Conservation (phyloP, 352 stramenopile genomes). For the Pythium dissimile region DNA sequence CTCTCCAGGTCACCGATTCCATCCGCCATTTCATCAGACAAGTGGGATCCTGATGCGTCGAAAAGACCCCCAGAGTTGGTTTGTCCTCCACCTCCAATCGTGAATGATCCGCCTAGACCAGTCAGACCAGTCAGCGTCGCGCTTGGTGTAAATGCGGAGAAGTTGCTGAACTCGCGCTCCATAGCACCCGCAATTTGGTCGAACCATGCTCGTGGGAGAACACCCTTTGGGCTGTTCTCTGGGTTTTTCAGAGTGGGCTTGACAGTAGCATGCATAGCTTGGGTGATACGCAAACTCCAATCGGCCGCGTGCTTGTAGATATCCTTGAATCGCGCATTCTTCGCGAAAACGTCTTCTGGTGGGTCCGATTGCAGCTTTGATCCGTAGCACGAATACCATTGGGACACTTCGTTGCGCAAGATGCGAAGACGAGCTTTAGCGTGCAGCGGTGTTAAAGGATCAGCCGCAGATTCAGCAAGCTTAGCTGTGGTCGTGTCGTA, state of each 20-base stretch:
- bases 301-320: slow-evolving; percentile 75
- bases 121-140: background rate
- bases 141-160: slow-evolving; percentile 23
- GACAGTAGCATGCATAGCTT: slow-evolving; percentile 77
- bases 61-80: slow-evolving; percentile 14
- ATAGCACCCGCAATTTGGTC: slow-evolving; percentile 53
- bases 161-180: slow-evolving; percentile 40
- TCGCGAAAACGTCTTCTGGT: slow-evolving; percentile 71
- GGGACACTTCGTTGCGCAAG: slow-evolving; percentile 74
- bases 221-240: slow-evolving; percentile 69
- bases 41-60: slow-evolving; percentile 21
- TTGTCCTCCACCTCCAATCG: background rate
- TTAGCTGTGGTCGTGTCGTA: slow-evolving; percentile 76
- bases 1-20: slow-evolving; percentile 65
- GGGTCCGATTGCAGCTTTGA: slow-evolving; percentile 68
- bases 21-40: slow-evolving; percentile 44
- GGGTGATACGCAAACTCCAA: slow-evolving; percentile 76
- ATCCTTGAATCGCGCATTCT: slow-evolving; percentile 78
- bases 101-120: background rate
- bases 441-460: slow-evolving; percentile 63
- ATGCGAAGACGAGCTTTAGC: slow-evolving; percentile 74
- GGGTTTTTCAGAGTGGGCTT: slow-evolving; percentile 59
- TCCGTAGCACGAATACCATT: slow-evolving; percentile 81
- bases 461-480: slow-evolving; percentile 69
- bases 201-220: slow-evolving; percentile 76